Percentiles rank a stretch among this genome's conserved stretches.
Evolutionary conservation across 768 basidiomycete genomes (phyloP).

Genomic region (Podaxis mareebaensis): DNA sequence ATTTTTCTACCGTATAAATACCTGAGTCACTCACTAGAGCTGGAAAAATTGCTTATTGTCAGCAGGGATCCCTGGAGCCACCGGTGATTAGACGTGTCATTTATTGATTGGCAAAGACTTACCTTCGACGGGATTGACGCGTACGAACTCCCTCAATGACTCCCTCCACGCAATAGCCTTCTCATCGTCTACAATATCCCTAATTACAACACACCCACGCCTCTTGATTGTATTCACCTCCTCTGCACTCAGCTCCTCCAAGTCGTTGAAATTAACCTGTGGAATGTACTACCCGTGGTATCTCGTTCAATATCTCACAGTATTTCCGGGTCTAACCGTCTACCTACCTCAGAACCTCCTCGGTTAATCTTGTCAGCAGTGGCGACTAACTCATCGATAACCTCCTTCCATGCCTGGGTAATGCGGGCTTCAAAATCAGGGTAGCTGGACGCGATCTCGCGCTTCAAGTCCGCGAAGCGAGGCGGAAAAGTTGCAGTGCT

Average conservation of each 20-base stretch:
- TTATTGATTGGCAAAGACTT: not conserved
- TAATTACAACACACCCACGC: constrained; percentile 62
- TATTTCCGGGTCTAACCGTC: not conserved
- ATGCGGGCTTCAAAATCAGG: constrained; percentile 52
- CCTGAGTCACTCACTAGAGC: constrained; percentile 55
- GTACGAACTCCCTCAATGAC: constrained; percentile 54
- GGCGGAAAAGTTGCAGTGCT: constrained; percentile 33
- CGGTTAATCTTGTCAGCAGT: constrained; percentile 45
- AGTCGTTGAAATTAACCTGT: constrained; percentile 57
- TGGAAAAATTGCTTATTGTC: constrained; percentile 73
- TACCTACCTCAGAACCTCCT: constrained; percentile 50
- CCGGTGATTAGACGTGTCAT: not conserved
- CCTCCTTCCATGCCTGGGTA: constrained; percentile 57
- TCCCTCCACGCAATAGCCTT: constrained; percentile 62
- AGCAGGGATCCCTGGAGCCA: constrained; percentile 46
- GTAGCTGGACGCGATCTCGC: constrained; percentile 50
- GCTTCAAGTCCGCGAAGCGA: constrained; percentile 60
- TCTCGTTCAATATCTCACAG: not conserved
- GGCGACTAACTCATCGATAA: constrained; percentile 50
- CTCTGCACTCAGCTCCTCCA: constrained; percentile 46
- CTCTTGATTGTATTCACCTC: constrained; percentile 50
- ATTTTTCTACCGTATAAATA: not conserved
- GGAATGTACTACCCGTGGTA: constrained; percentile 55
- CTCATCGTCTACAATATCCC: constrained; percentile 55
- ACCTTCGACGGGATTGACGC: constrained; percentile 61